Evolutionary conservation across 345 rosid genomes (phyloP), one percentile per base, ranked within the genome.

Genomic region (Ceriops tagal): DNA sequence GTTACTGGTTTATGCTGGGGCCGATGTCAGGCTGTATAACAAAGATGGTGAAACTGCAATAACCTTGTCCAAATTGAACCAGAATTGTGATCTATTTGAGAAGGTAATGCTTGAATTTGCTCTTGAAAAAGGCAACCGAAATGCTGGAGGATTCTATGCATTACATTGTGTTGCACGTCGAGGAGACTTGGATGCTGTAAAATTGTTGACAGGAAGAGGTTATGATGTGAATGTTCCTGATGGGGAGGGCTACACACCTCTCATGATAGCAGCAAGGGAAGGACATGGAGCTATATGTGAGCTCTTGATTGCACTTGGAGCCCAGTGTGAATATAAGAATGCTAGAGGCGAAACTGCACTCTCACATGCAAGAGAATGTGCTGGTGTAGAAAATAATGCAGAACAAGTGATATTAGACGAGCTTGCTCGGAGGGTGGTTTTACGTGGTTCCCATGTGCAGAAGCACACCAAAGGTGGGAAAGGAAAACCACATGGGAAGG

Each of bases 51-150:
- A 90, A 73, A 90, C 89, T 35, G 98, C 96, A 24, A 82, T 92
- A 35, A 81, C 86, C 27, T 65, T 95, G 27, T 90, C 98, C 16
- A 85, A 83, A 62, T 66, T 82, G 68, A 87, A 84, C 68, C 90
- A 81, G 52, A 77, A 86, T 21, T 85, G 83, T 0, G 92, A 92
- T 77, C 71, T 76, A 39, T 84, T 95, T 13, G 99, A 92, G 88
- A 92, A 90, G 81, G 98, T 90, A 71, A 88, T 95, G 99, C 91
- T 95, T 15, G 97, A 95, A 72, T 89, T 83, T 65, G 90, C 97
- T 7, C 91, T 92, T 1, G 96, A 95, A 78, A 87, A 84, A 73
- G 99, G 97, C 35, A 87, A 80, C 58, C 77, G 69, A 61, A 74
- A 85, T 73, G 86, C 88, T 2, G 89, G 88, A 27, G 97, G 97